Evolutionary conservation across 129 eudicot genomes (phyloP).

Genomic region (Mikania micrantha): DNA sequence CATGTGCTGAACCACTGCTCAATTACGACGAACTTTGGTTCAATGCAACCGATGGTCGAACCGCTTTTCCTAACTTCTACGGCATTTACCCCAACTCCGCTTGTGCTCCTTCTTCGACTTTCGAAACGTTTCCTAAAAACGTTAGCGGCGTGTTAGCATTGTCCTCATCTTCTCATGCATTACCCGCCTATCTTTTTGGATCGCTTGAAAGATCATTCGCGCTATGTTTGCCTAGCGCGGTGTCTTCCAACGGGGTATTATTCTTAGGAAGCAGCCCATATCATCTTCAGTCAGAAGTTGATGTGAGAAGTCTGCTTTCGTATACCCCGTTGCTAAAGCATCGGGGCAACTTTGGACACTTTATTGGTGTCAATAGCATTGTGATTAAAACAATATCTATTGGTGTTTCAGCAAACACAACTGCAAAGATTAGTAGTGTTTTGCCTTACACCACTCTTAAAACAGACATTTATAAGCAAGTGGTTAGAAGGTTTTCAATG

Average conservation of each 20-base stretch:
- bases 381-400: conserved; percentile 24
- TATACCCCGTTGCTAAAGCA: conserved; percentile 8
- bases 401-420: neutral
- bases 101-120: too few species aligned
- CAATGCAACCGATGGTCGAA: too few species aligned
- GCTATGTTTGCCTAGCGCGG: conserved; percentile 40
- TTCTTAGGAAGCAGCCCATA: conserved; percentile 42
- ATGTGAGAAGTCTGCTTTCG: neutral
- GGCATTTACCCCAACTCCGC: too few species aligned
- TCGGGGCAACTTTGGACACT: conserved; percentile 1
- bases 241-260: conserved; percentile 31
- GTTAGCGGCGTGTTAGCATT: too few species aligned
- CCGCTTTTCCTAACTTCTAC: too few species aligned
- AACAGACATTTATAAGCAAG: conserved; percentile 18
- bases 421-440: conserved; percentile 23
- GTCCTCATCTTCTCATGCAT: too few species aligned
- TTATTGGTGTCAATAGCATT: conserved; percentile 18
- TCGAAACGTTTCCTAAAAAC: too few species aligned
- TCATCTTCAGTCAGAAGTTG: conserved; percentile 5
- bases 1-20: too few species aligned
- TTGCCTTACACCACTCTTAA: conserved; percentile 33
- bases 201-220: conserved; percentile 14
- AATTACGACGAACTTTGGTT: too few species aligned
- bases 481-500: conserved; percentile 15
- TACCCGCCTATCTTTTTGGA: too few species aligned